Evolutionary conservation across 805 yeast species (phyloP).

Genomic region (Wickerhamomyces subpelliculosus): DNA sequence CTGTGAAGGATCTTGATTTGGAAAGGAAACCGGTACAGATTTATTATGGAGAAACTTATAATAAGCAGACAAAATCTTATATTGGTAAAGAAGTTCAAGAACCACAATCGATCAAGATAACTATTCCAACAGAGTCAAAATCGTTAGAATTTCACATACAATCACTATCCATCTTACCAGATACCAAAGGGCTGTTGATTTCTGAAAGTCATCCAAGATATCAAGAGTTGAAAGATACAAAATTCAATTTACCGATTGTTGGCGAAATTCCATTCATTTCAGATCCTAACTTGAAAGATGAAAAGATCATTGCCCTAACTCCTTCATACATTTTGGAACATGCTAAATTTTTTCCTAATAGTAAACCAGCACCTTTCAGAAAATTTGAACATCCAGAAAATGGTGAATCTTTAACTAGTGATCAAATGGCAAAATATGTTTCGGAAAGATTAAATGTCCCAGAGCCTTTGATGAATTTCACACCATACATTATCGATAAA

Average conservation of each 20-base stretch:
- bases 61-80: neutral
- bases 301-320: slow-evolving; percentile 12
- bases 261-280: slow-evolving; percentile 2
- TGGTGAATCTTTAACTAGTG: neutral
- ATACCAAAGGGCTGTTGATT: slow-evolving; percentile 13
- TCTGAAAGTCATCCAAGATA: slow-evolving; percentile 10
- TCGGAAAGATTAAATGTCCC: too few relatives aligned
- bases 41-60: neutral
- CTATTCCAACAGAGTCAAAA: slow-evolving; percentile 5
- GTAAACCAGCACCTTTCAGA: too few relatives aligned
- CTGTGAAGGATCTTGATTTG: too few relatives aligned
- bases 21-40: neutral
- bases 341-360: too few relatives aligned
- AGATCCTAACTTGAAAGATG: neutral
- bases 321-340: slow-evolving; percentile 17
- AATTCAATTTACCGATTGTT: slow-evolving; percentile 4
- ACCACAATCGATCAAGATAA: slow-evolving; percentile 2
- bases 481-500: too few relatives aligned
- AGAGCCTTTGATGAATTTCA: too few relatives aligned
- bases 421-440: too few relatives aligned
- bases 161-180: slow-evolving; percentile 10
- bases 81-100: neutral
- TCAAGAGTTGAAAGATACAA: neutral
- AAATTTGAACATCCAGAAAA: neutral
- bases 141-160: slow-evolving; percentile 6